phyloP scores from a whole-genome alignment of 176 grass and related monocot species.

The Lolium multiflorum region DNA sequence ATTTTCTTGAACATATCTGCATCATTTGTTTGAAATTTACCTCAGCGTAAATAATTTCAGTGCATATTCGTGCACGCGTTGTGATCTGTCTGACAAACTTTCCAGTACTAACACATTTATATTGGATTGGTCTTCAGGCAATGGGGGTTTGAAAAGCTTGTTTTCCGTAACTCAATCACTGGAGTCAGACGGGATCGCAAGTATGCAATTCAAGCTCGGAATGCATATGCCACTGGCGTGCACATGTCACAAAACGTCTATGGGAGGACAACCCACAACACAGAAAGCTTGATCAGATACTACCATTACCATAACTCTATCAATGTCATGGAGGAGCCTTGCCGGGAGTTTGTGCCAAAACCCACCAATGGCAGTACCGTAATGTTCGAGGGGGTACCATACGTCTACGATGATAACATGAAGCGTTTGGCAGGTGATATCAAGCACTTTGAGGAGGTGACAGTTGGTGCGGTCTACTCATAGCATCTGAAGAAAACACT shows the following conservation, averaged over 20 bases:
- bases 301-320: conserved; percentile 91
- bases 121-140: conserved; percentile 44
- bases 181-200: conserved; percentile 75
- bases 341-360: conserved; percentile 51
- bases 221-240: conserved; percentile 74
- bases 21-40: not conserved
- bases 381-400: conserved; percentile 65
- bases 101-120: not conserved
- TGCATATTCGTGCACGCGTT: not conserved
- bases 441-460: conserved; percentile 64
- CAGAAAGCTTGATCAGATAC: conserved; percentile 81
- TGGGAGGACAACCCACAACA: conserved; percentile 68
- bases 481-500: conserved; percentile 19
- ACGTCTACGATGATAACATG: conserved; percentile 69
- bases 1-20: not conserved
- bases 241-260: conserved; percentile 85
- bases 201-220: conserved; percentile 81
- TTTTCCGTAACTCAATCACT: conserved; percentile 67
- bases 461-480: conserved; percentile 37
- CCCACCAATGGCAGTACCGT: conserved; percentile 44
- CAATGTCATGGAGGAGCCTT: conserved; percentile 61
- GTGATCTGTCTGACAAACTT: not conserved
- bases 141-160: conserved; percentile 96
- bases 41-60: not conserved
- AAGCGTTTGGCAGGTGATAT: conserved; percentile 53